A percentile compares a stretch with the other conserved stretches of the same genome.
These are phyloP conservation scores for Suzukiozyma palmioleophila DNA, from an alignment of 1,139 yeast species.

Conservation along the genomic window DNA sequence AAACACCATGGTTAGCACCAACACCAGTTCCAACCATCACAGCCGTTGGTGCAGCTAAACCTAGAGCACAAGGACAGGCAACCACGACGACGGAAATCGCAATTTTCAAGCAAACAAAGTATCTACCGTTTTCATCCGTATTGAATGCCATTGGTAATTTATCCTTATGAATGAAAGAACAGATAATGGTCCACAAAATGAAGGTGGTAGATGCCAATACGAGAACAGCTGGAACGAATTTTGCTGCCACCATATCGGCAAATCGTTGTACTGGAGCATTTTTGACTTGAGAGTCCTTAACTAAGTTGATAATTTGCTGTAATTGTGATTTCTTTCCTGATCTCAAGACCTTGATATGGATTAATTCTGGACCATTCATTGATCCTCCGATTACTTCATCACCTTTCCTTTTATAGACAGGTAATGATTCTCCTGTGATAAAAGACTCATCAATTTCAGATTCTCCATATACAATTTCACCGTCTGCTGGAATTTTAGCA, in stretches of 20 bases:
- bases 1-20: slow-evolving; percentile 85
- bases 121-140: slow-evolving; percentile 51
- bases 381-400: slow-evolving; percentile 84
- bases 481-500: slow-evolving; percentile 89
- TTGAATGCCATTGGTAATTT: slow-evolving; percentile 52
- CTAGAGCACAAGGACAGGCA: slow-evolving; percentile 97
- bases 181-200: slow-evolving; percentile 55
- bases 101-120: slow-evolving; percentile 67
- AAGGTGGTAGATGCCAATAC: slow-evolving; percentile 62
- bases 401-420: slow-evolving; percentile 59
- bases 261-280: slow-evolving; percentile 89
- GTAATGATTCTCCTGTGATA: slow-evolving; percentile 84
- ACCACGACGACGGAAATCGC: slow-evolving; percentile 95
- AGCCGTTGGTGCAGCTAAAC: slow-evolving; percentile 97
- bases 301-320: slow-evolving; percentile 80
- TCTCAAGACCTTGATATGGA: slow-evolving; percentile 63
- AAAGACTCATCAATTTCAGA: slow-evolving; percentile 86
- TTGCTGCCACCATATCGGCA: slow-evolving; percentile 81
- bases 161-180: slow-evolving; percentile 25
- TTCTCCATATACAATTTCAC: slow-evolving; percentile 67
- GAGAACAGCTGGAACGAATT: slow-evolving; percentile 78
- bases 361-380: slow-evolving; percentile 71
- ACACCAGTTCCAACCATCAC: slow-evolving; percentile 98
- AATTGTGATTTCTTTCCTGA: slow-evolving; percentile 84
- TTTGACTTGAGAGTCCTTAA: slow-evolving; percentile 82